Evolutionary conservation across 2,329 filamentous ascomycete genomes (phyloP), one percentile per base, ranked within the genome.

Genomic region (Fusarium sp.): DNA sequence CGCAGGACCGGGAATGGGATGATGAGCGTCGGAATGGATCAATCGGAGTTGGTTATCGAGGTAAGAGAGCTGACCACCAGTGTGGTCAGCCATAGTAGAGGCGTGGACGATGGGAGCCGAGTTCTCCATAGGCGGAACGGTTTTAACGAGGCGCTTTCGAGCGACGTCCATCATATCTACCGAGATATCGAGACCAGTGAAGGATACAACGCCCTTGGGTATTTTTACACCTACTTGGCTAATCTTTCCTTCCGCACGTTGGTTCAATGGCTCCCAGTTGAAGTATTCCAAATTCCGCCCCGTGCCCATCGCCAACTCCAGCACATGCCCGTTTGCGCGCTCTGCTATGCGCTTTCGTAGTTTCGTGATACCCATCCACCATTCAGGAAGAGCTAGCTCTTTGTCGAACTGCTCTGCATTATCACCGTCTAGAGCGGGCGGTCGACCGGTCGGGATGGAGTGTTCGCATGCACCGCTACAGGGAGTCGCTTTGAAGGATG

Each of bases 301-400:
- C 5, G 88, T 89, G 20, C 89, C 89, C 57, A 90, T 84, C 20
- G 88, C 88, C 15, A 91, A 82, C 76, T 91, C 89, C 31, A 90
- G 82, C 15, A 91, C 88, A 75, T 89, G 80, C 3, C 89, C 89
- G 1, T 75, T 75, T 8, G 85, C 88, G 31, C 78, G 76, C 15
- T 77, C 73, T 3, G 84, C 85, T 26, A 91, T 79, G 23, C 79
- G 78, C 50, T 80, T 79, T 13, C 89, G 84, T 52, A 89, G 77
- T 20, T 77, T 78, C 8, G 80, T 83, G 68, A 90, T 83, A 47
- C 89, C 88, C 80, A 85, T 85, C 69, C 85, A 80, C 76, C 80
- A 82, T 76, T 91, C 89, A 6, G 85, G 84, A 70, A 83, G 79
- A 74, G 89, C 83, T 37, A 91, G 85, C 63, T 84, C 84, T 57